Percentiles rank a stretch among this genome's conserved stretches.
These are phyloP conservation scores for Isabelozyma rhagii DNA, from an alignment of 805 yeast genomes.

Conservation along the genomic window DNA sequence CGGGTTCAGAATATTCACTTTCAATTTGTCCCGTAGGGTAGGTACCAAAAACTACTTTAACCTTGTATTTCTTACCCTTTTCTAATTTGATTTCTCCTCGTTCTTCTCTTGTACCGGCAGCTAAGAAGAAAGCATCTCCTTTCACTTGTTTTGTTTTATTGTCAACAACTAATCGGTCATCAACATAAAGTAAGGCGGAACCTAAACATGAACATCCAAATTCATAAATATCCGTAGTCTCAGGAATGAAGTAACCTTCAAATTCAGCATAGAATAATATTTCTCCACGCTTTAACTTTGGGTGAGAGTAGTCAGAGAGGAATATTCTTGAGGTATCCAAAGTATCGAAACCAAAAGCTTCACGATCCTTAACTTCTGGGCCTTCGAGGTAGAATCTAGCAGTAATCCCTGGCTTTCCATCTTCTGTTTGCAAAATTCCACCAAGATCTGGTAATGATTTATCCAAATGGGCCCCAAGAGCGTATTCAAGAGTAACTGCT, in stretches of 20 bases:
- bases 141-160: conserved; percentile 49
- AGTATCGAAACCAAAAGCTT: conserved; percentile 11
- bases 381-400: conserved; percentile 15
- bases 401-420: conserved; percentile 19
- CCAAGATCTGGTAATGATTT: conserved; percentile 29
- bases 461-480: conserved; percentile 34
- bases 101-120: conserved; percentile 54
- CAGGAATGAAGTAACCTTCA: conserved; percentile 44
- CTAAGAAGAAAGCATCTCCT: conserved; percentile 50
- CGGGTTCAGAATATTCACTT: conserved; percentile 13
- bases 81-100: conserved; percentile 33
- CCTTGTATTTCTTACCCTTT: conserved; percentile 43
- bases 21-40: conserved; percentile 27
- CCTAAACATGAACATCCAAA: conserved; percentile 54
- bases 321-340: conserved; percentile 17
- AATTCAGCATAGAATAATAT: conserved; percentile 42
- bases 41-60: conserved; percentile 53
- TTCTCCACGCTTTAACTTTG: conserved; percentile 13
- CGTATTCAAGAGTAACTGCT: conserved; percentile 18
- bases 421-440: conserved; percentile 10
- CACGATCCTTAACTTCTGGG: conserved; percentile 12
- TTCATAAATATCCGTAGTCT: conserved; percentile 45
- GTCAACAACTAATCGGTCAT: conserved; percentile 53
- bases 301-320: conserved; percentile 20
- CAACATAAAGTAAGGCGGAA: conserved; percentile 52